Evolutionary conservation across 257 asterid species (phyloP).

Genomic region (Plantago elongata): DNA sequence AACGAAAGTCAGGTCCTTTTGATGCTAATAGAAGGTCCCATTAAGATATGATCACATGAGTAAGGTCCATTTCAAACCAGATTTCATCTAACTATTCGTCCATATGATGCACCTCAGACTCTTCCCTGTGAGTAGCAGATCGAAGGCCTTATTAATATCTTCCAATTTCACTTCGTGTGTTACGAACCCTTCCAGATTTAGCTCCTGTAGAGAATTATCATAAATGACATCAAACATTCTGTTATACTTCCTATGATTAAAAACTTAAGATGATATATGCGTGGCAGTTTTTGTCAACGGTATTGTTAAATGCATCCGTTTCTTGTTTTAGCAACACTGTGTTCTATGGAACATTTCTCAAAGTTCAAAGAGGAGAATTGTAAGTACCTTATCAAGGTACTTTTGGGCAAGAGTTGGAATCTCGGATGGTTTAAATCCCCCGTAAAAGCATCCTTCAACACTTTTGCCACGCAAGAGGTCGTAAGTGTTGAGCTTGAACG

Average conservation of each 20-base stretch:
- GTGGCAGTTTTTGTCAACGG: no score
- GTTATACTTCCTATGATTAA: no score
- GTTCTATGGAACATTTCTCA: no score
- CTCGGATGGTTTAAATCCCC: constrained; percentile 20
- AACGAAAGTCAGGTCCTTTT: no score
- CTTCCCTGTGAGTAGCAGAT: constrained; percentile 16
- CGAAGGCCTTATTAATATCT: constrained; percentile 15
- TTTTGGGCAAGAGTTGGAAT: constrained; percentile 13
- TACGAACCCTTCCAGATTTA: constrained; percentile 5
- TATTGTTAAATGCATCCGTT: no score
- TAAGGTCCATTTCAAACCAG: not conserved
- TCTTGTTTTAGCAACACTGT: no score
- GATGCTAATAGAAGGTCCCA: not conserved
- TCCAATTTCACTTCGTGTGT: constrained; percentile 17
- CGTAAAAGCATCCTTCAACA: constrained; percentile 15
- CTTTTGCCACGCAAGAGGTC: constrained; percentile 12
- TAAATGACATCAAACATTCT: no score
- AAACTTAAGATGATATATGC: no score
- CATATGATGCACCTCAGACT: constrained; percentile 14
- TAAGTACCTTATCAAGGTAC: constrained; percentile 13
- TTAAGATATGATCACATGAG: not conserved
- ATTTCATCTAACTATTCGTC: constrained; percentile 1
- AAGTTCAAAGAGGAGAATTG: no score
- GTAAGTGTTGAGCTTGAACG: constrained; percentile 9
- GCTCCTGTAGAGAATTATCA: not conserved